phyloP scores from a whole-genome alignment of 306 rosid species.

The Cyamopsis tetragonoloba region DNA sequence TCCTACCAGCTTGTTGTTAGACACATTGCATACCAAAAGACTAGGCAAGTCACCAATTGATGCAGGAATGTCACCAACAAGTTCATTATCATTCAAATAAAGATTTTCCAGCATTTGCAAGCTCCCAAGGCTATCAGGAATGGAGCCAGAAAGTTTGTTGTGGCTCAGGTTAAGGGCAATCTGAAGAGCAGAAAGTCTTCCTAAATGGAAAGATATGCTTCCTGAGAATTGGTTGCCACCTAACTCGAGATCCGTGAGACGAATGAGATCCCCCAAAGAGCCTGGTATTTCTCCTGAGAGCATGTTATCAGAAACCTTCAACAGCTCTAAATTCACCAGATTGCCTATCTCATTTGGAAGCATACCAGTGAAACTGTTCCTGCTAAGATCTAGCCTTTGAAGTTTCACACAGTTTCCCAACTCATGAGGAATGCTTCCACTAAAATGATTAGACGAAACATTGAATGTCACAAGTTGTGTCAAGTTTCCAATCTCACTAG shows the following conservation, averaged over 20 bases:
- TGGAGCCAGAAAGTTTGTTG: conserved; percentile 60
- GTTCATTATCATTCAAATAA: conserved; percentile 65
- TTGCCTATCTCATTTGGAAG: conserved; percentile 57
- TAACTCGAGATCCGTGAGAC: conserved; percentile 59
- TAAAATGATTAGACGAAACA: conserved; percentile 51
- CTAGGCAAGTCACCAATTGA: conserved; percentile 63
- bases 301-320: conserved; percentile 64
- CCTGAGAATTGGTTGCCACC: conserved; percentile 76
- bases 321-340: conserved; percentile 69
- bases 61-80: conserved; percentile 67
- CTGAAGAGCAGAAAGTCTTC: conserved; percentile 56
- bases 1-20: conserved; percentile 74
- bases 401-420: conserved; percentile 59
- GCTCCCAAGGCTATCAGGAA: conserved; percentile 65
- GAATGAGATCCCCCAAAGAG: conserved; percentile 47
- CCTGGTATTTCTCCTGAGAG: conserved; percentile 58
- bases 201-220: conserved; percentile 51
- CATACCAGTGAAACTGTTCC: conserved; percentile 52
- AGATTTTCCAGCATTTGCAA: conserved; percentile 74
- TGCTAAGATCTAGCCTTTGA: conserved; percentile 76
- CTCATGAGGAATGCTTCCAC: conserved; percentile 59
- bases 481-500: conserved; percentile 60
- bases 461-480: conserved; percentile 58
- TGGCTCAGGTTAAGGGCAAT: conserved; percentile 67
- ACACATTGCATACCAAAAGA: conserved; percentile 66